Evolutionary conservation across 1,284 basidiomycete species (phyloP).

Genomic region (Ceratobasidium sp.): DNA sequence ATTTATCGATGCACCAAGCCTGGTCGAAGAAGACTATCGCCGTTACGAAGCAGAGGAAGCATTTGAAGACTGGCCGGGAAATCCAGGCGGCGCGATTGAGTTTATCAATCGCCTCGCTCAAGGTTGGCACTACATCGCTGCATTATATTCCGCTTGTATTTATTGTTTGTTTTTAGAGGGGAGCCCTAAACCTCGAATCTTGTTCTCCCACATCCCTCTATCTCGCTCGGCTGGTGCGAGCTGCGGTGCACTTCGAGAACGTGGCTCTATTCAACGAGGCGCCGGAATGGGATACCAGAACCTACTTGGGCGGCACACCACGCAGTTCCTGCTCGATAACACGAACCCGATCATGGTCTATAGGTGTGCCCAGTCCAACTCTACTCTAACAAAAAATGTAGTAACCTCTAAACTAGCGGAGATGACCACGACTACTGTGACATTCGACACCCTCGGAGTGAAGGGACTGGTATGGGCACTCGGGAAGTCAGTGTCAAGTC

Average conservation of each 20-base stretch:
- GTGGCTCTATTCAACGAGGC: conserved; percentile 74
- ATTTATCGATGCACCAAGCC: conserved; percentile 77
- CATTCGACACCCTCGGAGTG: conserved; percentile 62
- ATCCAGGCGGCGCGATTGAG: conserved; percentile 71
- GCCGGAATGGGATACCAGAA: conserved; percentile 86
- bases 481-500: conserved; percentile 85
- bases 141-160: conserved; percentile 17
- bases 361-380: conserved; percentile 61
- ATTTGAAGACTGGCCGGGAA: conserved; percentile 68
- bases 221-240: conserved; percentile 72
- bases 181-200: conserved; percentile 65
- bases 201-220: conserved; percentile 86
- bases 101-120: conserved; percentile 72
- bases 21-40: conserved; percentile 80
- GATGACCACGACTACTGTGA: conserved; percentile 93
- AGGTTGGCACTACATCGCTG: conserved; percentile 55
- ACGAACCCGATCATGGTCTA: conserved; percentile 75
- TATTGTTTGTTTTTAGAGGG: conserved; percentile 35
- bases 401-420: conserved; percentile 58
- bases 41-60: conserved; percentile 64
- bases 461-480: conserved; percentile 51
- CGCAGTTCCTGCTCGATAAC: conserved; percentile 72
- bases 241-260: conserved; percentile 82
- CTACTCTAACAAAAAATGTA: conserved; percentile 51
- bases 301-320: conserved; percentile 76